Evolutionary conservation across 768 basidiomycete species (phyloP).

Genomic region (Boletus huronensis): DNA sequence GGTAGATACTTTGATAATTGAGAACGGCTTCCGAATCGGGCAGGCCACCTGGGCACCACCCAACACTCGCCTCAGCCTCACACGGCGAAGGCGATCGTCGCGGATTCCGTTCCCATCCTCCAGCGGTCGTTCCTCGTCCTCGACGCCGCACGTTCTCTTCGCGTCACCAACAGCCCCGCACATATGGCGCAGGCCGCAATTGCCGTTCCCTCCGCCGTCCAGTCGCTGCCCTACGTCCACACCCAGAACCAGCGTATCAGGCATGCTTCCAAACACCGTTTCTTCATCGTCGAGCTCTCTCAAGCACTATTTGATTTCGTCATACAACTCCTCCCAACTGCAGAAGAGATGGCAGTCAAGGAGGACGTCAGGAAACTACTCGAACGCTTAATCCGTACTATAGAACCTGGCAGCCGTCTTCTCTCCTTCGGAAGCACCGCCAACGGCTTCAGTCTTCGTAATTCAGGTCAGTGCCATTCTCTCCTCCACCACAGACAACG

Average conservation of each 20-base stretch:
- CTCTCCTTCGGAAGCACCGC: conserved; percentile 96
- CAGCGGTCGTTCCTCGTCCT: conserved; percentile 7
- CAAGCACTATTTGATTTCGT: conserved; percentile 93
- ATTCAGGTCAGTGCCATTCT: conserved; percentile 64
- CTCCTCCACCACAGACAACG: background rate
- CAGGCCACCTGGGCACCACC: conserved; percentile 17
- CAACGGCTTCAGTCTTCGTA: conserved; percentile 94
- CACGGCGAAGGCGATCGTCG: conserved; percentile 28
- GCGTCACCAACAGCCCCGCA: background rate
- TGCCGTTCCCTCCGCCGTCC: conserved; percentile 14
- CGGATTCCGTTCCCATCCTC: conserved; percentile 22
- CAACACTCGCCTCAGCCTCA: conserved; percentile 15
- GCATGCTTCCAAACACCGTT: conserved; percentile 53
- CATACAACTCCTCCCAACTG: conserved; percentile 83
- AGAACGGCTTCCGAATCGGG: conserved; percentile 26
- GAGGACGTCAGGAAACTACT: conserved; percentile 94
- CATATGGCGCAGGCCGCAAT: conserved; percentile 32
- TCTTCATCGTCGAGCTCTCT: conserved; percentile 72
- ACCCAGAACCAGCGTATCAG: conserved; percentile 35
- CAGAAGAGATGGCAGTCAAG: conserved; percentile 90
- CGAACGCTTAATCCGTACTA: conserved; percentile 91
- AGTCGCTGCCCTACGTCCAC: conserved; percentile 27
- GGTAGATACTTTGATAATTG: conserved; percentile 3
- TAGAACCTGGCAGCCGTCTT: conserved; percentile 87
- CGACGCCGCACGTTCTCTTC: background rate